Evolutionary conservation across 2,329 filamentous ascomycete genomes (phyloP), one percentile per base, ranked within the genome.

Genomic region (Ceratocystis cubensis): DNA sequence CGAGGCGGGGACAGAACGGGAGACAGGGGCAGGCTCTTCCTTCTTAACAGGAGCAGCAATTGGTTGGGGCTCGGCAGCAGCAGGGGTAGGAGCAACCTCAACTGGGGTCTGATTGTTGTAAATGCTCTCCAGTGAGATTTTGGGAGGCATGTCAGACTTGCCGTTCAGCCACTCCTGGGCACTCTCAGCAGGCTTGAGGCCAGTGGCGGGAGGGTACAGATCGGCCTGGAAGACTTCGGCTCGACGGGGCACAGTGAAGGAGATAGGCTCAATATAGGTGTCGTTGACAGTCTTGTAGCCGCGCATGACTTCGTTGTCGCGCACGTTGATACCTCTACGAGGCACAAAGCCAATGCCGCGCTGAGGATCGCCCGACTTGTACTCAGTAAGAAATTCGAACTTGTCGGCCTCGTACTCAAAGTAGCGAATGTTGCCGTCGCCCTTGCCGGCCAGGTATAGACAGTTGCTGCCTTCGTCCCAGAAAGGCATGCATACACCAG

Each of bases 331-430:
- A 70, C 93, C 94, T 70, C 94, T 89, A 78, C 96, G 93, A 65
- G 94, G 94, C 74, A 97, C 78, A 76, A 99, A 97, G 44, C 91
- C 94, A 72, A 99, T 83, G 72, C 94, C 94, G 74, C 94, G 86
- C 78, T 99, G 94, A 41, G 94, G 93, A 70, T 99, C 94, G 48
- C 82, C 80, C n/a, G 94, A 97, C 78, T 96, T 96, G 82, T 97
- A 94, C 76, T 97, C 93, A 70, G 91, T 95, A 65, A 99, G 80
- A 77, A 89, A 96, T 77, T 99, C 93, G 74, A 99, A 96, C 77
- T 96, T 96, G 81, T 97, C 93, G 78, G 97, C 96, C 75, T 95
- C 89, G 74, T 95, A 96, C 78, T 99, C 94, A 76, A 89, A 99
- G 82, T 99, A 99, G 70, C 94, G 92, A 74, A 99, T 99, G 78